These are phyloP conservation scores for Yamadazyma atmosphaerica DNA, from an alignment of 1,139 yeast species.

Conservation along the genomic window DNA sequence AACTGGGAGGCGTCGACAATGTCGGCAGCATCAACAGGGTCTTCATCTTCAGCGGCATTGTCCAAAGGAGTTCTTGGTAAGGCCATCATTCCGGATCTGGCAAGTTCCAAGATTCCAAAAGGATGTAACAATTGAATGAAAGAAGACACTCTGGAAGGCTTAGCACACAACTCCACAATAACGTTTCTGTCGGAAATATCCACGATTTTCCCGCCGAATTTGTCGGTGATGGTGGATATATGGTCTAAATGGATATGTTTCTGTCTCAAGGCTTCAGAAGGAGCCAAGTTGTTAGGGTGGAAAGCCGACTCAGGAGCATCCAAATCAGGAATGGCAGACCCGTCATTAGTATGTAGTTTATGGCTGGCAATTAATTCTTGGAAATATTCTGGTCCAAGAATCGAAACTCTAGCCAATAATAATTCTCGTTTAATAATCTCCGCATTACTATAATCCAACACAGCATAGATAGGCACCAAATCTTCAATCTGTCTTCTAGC, in stretches of 20 bases:
- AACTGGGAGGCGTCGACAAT: conserved; percentile 77
- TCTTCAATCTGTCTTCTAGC: conserved; percentile 99
- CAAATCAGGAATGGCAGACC: conserved; percentile 45
- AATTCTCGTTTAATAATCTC: conserved; percentile 90
- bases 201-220: conserved; percentile 90
- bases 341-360: conserved; percentile 48
- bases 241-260: conserved; percentile 88
- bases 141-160: conserved; percentile 84
- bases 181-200: conserved; percentile 94
- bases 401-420: conserved; percentile 84
- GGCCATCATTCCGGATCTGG: conserved; percentile 99
- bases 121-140: conserved; percentile 90
- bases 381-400: conserved; percentile 95
- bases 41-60: conserved; percentile 46
- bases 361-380: conserved; percentile 92
- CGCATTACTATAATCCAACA: conserved; percentile 87
- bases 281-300: conserved; percentile 89
- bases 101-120: conserved; percentile 93
- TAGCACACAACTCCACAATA: conserved; percentile 90
- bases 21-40: conserved; percentile 61
- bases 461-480: conserved; percentile 97
- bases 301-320: conserved; percentile 55
- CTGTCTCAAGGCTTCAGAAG: conserved; percentile 91
- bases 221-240: conserved; percentile 73
- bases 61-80: conserved; percentile 91